Evolutionary conservation across 768 basidiomycete genomes (phyloP), one percentile per base, ranked within the genome.

Genomic region (Xanthoconium stramineum): DNA sequence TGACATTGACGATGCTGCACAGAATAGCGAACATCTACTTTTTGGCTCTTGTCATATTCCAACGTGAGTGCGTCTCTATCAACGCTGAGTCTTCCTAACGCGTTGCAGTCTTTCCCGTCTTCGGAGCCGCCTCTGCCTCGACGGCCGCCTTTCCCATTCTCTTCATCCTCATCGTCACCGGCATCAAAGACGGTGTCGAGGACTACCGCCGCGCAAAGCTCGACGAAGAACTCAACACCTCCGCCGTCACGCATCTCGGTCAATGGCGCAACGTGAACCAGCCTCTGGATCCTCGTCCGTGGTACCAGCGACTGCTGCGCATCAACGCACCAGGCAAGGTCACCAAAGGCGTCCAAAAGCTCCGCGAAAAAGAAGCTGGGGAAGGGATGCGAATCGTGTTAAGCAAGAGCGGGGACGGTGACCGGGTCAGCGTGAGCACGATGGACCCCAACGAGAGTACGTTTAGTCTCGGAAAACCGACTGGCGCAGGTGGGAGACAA

Each of bases 151-250:
- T 98, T 5, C 96, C 96, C 0, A 79, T 98, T 8, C 75, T 89
- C 38, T 91, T 95, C 73, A 96, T 98, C 61, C 71, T 99, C 39
- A 69, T 76, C 30, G 88, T 96, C 48, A 98, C 96, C 15, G 95
- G 89, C 4, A 82, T 97, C 77, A 99, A 98, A 73, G 96, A 99
- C 69, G 96, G 88, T 8, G 77, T 98, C 35, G 96, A 98, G 74
- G 96, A 99, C 73, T 95, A 92, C 69, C 85, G 95, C n/a, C 86
- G 96, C 49, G 89, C 88, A 11, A 64, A 73, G 10, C 79, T 95
- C 39, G 96, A 99, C 69, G 89, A 97, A 58, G 86, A 94, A 65
- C 95, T 98, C 61, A 99, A 99, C 75, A 97, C 86, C 51, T 94
- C 91, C 0, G 91, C 95, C 4, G 86, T 89, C 13, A 98, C 94